Percentiles rank a stretch among this genome's conserved stretches.
Conservation (phyloP, 2,329 filamentous ascomycete species). For the Tolypocladium sp. region DNA sequence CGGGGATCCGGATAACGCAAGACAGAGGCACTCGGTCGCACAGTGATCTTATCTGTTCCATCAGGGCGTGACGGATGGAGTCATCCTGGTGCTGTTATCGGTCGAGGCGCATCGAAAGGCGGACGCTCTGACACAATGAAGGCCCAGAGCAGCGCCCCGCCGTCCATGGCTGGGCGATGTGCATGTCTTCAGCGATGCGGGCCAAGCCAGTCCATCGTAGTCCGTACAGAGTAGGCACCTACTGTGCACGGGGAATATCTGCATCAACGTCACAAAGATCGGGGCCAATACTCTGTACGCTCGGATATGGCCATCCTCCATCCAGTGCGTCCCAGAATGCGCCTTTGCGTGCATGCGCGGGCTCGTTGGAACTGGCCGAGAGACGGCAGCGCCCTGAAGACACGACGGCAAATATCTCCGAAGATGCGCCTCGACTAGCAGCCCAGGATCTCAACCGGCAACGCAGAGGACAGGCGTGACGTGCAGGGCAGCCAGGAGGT, state of each 20-base stretch:
- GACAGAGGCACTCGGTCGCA: not conserved
- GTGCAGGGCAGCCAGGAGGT: not conserved
- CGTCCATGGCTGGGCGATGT: not conserved
- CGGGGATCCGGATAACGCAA: not conserved
- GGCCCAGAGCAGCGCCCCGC: not conserved
- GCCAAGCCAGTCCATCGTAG: not conserved
- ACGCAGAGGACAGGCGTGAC: not conserved
- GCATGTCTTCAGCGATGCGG: not conserved
- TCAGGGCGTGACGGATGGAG: not conserved
- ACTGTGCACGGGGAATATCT: not conserved
- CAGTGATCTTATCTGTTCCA: not conserved
- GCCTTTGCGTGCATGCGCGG: not conserved
- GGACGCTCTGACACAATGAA: too few relatives aligned
- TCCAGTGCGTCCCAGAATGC: not conserved
- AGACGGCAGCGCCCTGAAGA: not conserved
- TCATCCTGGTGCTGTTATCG: not conserved
- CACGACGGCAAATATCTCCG: not conserved
- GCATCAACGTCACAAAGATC: not conserved
- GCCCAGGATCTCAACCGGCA: not conserved
- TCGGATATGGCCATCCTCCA: not conserved
- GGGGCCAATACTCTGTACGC: not conserved
- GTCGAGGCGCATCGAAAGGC: not conserved
- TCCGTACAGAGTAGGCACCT: too few relatives aligned
- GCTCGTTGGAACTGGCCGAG: not conserved
- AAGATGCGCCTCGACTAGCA: not conserved